Evolutionary conservation across 805 yeast species (phyloP), one percentile per base, ranked within the genome.

Genomic region (Lachancea thermotolerans): DNA sequence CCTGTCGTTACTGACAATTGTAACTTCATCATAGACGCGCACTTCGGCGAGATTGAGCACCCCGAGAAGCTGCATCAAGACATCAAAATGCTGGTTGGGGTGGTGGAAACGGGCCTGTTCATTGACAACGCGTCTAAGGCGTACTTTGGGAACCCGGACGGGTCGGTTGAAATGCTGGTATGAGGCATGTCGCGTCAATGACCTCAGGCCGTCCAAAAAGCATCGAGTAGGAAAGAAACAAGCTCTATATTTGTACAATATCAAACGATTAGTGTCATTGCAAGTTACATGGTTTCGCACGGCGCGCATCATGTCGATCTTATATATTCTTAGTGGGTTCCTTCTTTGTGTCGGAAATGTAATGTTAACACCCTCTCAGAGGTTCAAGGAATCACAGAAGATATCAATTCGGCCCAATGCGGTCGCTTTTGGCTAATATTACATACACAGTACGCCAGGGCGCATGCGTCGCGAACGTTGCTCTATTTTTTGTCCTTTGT

Each of bases 1-100:
- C 98, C 99, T 10, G 82, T 89, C 17, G 84, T 93, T 52, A 91
- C 99, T 28, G 99, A 93, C 65, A 93, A 93, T 68, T 89, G 90
- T 66, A 93, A 90, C 66, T 87, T 89, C 62, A 75, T 93, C 52
- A 78, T 93, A 49, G 99, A 93, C 66, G 95, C 96, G 29, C 87
- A 89, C 61, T 91, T 93, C 60, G 97, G 95, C 36, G 77, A 75
- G 49, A 79, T 93, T 42, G 64, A 70, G 36, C 61, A 70, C 44
- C 77, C 79, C 16, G 62, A 57, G 29, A 57, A 54, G 10, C 74
- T 93, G 54, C 90, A 90, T 62, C 50, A 61, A 31, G 64, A 78
- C 55, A 80, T 93, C 64, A 88, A 85, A 66, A 61, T 71, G 42
- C 68, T 91, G 56, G 85, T 88, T 18, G 99, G 99, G 38, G 97